Evolutionary conservation across 1,284 basidiomycete species (phyloP).

Genomic region (Mycosarcoma mackinlayi): DNA sequence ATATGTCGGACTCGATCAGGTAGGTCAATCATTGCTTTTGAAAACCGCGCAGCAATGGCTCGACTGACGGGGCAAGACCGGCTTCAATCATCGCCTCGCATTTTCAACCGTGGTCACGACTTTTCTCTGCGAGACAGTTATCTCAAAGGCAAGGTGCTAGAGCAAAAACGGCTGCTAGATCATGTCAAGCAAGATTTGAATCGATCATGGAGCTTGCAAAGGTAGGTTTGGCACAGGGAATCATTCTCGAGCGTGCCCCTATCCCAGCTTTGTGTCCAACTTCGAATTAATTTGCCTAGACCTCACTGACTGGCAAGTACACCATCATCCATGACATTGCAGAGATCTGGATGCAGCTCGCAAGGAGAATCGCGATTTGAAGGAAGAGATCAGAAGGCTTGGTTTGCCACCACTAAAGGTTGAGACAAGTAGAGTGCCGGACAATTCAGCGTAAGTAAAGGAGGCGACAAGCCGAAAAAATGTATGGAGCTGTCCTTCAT

Average conservation of each 20-base stretch:
- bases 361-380: constrained; percentile 20
- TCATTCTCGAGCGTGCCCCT: background rate
- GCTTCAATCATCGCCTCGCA: background rate
- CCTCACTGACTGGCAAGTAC: no score
- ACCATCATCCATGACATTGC: no score
- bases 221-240: constrained; percentile 5
- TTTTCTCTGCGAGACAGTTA: constrained; percentile 12
- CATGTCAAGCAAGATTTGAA: constrained; percentile 24
- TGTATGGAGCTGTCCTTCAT: no score
- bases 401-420: background rate
- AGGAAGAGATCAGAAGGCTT: constrained; percentile 10
- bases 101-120: no score
- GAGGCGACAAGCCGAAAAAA: background rate
- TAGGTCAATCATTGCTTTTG: constrained; percentile 12
- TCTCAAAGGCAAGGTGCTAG: constrained; percentile 24
- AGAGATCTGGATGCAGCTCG: constrained; percentile 22
- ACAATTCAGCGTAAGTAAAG: background rate
- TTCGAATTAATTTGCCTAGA: no score
- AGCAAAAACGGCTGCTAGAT: constrained; percentile 37
- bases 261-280: no score
- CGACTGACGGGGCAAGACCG: background rate
- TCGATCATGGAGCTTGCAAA: constrained; percentile 8
- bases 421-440: background rate
- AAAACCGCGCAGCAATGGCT: no score
- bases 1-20: constrained; percentile 38